Conservation (phyloP, 2,329 filamentous ascomycete species). For the Colletotrichum godetiae region DNA sequence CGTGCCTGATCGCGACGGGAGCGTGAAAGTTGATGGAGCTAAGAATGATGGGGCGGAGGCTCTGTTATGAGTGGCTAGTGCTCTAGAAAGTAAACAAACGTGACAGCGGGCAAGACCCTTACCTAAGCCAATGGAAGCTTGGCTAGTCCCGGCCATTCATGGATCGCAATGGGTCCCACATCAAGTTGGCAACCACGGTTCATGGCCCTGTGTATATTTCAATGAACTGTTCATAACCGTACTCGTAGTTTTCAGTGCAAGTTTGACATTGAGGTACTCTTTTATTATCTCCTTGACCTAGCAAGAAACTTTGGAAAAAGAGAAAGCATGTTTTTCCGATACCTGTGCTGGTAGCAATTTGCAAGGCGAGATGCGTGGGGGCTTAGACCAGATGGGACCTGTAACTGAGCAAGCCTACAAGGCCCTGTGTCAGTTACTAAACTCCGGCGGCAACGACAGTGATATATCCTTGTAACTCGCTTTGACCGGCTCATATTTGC, state of each 20-base stretch:
- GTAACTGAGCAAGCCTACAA: not conserved
- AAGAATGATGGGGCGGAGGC: conserved; percentile 4
- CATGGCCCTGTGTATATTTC: not conserved
- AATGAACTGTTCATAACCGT: no score
- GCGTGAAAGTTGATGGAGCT: conserved; percentile 15
- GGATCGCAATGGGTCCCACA: not conserved
- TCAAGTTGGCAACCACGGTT: not conserved
- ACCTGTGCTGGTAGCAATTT: no score
- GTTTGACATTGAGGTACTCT: no score
- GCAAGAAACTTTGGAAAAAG: no score
- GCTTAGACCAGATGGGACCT: not conserved
- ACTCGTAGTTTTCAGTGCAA: no score
- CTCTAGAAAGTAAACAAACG: conserved; percentile 40
- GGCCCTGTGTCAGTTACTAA: not conserved
- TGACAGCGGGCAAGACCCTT: conserved; percentile 15
- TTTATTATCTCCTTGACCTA: no score
- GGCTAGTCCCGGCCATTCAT: not conserved
- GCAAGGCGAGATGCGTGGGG: no score
- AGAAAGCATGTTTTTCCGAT: no score
- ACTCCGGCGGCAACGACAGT: not conserved
- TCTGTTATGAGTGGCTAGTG: conserved; percentile 38
- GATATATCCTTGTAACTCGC: not conserved
- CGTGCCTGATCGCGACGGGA: conserved; percentile 15
- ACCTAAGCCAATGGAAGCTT: conserved; percentile 22
- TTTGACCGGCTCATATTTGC: not conserved